Percentiles rank a stretch among this genome's conserved stretches.
Conservation (phyloP, 2,329 filamentous ascomycete species). For the Aureobasidium sp. region DNA sequence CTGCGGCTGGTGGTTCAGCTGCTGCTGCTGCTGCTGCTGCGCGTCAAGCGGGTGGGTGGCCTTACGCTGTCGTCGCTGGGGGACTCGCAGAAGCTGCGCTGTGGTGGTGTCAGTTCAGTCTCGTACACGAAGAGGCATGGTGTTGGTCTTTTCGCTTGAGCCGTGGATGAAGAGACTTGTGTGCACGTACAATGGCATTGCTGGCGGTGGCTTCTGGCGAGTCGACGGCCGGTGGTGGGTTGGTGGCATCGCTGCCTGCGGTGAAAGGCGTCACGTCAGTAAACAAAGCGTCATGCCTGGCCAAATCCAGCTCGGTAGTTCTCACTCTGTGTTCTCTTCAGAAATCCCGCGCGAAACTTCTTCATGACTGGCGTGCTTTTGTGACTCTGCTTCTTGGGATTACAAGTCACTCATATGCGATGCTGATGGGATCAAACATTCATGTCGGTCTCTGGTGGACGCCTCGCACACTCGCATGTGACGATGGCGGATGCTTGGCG, state of each 20-base stretch:
- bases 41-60: not conserved
- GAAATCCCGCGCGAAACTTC: conserved; percentile 22
- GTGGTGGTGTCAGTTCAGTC: not conserved
- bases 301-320: not conserved
- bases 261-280: conserved; percentile 22
- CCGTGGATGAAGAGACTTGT: not conserved
- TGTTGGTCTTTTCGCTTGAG: not conserved
- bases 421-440: not conserved
- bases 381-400: not conserved
- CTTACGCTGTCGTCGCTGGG: conserved; percentile 51
- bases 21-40: conserved; percentile 12
- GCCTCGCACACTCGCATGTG: not conserved
- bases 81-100: conserved; percentile 71
- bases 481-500: not conserved
- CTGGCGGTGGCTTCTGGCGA: conserved; percentile 61
- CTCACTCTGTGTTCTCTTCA: conserved; percentile 23
- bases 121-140: conserved; percentile 37
- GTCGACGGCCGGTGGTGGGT: conserved; percentile 37
- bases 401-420: not conserved
- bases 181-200: conserved; percentile 55
- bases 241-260: conserved; percentile 24
- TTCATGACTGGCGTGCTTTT: conserved; percentile 18
- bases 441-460: not conserved
- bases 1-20: conserved; percentile 36
- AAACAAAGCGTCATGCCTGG: conserved; percentile 9